These are phyloP conservation scores for Lactarius sanguifluus DNA, from an alignment of 768 basidiomycete genomes.

Conservation along the genomic window DNA sequence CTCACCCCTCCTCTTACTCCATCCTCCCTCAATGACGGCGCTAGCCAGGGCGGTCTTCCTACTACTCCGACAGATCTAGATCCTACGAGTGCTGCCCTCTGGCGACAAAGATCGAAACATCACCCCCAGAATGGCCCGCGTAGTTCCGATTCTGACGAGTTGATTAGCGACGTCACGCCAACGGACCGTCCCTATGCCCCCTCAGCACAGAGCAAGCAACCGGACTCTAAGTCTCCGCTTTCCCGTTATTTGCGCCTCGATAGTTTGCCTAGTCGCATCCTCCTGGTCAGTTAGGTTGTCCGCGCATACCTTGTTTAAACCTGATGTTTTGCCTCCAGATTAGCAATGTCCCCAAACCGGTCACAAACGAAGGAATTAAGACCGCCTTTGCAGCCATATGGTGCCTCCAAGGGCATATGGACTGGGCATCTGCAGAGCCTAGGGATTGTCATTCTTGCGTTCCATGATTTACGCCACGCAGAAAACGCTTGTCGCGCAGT, in stretches of 20 bases:
- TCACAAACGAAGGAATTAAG: constrained; percentile 26
- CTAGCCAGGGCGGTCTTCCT: constrained; percentile 37
- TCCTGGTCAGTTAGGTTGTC: constrained; percentile 28
- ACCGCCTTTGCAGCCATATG: constrained; percentile 22
- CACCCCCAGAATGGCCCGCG: constrained; percentile 12
- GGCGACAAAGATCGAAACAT: constrained; percentile 20
- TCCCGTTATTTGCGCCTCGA: constrained; percentile 7
- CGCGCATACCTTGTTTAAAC: background rate
- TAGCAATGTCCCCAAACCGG: constrained; percentile 20
- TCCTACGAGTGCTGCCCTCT: constrained; percentile 28
- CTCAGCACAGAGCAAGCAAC: constrained; percentile 7
- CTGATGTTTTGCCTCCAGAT: constrained; percentile 21
- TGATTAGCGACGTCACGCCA: constrained; percentile 18
- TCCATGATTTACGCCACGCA: constrained; percentile 27
- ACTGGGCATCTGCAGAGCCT: constrained; percentile 26
- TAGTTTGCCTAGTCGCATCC: constrained; percentile 34
- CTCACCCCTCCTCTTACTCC: constrained; percentile 73
- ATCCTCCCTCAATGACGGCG: constrained; percentile 48
- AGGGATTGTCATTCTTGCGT: constrained; percentile 29
- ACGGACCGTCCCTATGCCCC: constrained; percentile 16
- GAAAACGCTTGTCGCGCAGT: constrained; percentile 27
- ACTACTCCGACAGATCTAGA: constrained; percentile 32
- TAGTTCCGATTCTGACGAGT: constrained; percentile 5
- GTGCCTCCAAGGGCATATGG: constrained; percentile 29
- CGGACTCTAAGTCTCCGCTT: constrained; percentile 1